Evolutionary conservation across 2,329 filamentous ascomycete species (phyloP).

Genomic region (Parastagonospora nodorum): DNA sequence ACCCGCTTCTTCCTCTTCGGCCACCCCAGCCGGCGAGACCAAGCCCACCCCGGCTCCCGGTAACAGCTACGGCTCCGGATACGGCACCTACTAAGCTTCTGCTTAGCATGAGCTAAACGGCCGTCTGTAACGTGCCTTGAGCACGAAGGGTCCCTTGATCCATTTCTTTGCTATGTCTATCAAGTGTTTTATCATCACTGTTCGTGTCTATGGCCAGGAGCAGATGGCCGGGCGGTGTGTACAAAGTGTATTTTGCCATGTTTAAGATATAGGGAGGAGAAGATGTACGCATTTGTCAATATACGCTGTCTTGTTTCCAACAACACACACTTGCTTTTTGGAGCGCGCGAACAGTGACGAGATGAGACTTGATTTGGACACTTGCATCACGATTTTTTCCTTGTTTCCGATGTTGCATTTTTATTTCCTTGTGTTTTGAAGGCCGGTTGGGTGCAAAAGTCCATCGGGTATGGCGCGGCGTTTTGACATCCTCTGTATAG

Average conservation of each 20-base stretch:
- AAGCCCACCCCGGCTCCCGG: constrained; percentile 17
- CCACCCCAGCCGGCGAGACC: constrained; percentile 1
- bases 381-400: not conserved
- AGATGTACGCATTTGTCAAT: constrained; percentile 20
- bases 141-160: constrained; percentile 24
- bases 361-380: not conserved
- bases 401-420: not conserved
- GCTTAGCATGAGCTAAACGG: constrained; percentile 21
- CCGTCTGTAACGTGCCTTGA: constrained; percentile 19
- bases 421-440: constrained; percentile 15
- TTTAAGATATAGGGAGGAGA: constrained; percentile 10
- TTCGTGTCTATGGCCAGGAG: constrained; percentile 23
- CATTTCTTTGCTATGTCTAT: constrained; percentile 31
- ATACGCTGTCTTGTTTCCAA: constrained; percentile 23
- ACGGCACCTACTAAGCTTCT: constrained; percentile 31
- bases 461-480: too few relatives aligned
- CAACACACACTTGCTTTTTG: not conserved
- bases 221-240: constrained; percentile 11
- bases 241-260: not conserved
- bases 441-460: not conserved
- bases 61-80: constrained; percentile 23
- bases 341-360: not conserved
- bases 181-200: constrained; percentile 22
- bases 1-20: constrained; percentile 1
- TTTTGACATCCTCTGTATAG: too few relatives aligned